phyloP scores from a whole-genome alignment of 73 alveolate genomes.

The Paramecium biaurelia region DNA sequence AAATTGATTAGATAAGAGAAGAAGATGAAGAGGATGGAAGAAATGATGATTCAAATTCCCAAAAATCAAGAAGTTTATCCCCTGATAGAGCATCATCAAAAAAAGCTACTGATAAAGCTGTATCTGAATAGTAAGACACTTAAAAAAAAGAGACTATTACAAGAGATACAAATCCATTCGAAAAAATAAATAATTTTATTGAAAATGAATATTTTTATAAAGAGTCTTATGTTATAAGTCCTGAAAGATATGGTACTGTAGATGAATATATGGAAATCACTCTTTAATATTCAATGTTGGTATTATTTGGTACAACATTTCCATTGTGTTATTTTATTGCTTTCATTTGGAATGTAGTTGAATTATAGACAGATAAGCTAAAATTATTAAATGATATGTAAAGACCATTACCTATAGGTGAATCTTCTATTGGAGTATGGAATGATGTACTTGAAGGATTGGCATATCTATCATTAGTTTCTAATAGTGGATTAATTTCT shows the following conservation, averaged over 20 bases:
- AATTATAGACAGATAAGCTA: background rate
- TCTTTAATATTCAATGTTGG: background rate
- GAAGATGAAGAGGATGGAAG: background rate
- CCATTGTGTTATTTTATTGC: background rate
- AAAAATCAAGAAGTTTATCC: background rate
- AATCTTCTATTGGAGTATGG: conserved; percentile 18
- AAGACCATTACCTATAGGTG: background rate
- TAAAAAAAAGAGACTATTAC: background rate
- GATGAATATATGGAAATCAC: conserved; percentile 30
- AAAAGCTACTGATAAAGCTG: background rate
- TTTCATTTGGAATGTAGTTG: background rate
- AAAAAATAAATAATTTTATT: background rate
- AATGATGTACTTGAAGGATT: background rate
- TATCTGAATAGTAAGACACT: background rate
- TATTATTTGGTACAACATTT: background rate
- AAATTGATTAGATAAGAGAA: background rate
- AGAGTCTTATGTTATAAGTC: background rate
- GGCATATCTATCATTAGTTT: background rate
- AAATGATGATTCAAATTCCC: background rate
- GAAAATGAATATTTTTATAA: background rate
- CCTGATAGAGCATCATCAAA: background rate
- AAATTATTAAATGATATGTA: background rate
- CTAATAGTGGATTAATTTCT: background rate
- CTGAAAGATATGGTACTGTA: conserved; percentile 34
- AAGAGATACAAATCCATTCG: background rate